Conservation (phyloP, 495 filamentous ascomycete genomes). For the Lasiosphaeriaceae sp. region DNA sequence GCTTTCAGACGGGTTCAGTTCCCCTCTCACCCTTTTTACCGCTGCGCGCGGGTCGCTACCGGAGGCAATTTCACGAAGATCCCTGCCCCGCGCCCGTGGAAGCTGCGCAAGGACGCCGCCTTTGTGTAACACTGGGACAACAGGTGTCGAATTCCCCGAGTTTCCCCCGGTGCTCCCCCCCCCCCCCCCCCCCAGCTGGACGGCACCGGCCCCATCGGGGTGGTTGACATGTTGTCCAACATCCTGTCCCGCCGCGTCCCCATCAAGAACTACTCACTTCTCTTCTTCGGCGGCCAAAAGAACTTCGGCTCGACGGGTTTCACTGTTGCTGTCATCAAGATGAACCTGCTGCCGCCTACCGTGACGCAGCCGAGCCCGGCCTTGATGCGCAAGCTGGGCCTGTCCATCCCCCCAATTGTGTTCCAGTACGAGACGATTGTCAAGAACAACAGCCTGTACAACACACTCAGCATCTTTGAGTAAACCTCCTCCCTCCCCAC, state of each 20-base stretch:
- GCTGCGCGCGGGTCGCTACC: too few species aligned
- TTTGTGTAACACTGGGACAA: too few species aligned
- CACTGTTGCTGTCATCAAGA: conserved; percentile 76
- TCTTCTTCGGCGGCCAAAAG: conserved; percentile 87
- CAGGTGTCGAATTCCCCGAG: too few species aligned
- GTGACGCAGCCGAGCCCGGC: conserved; percentile 53
- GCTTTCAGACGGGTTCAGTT: too few species aligned
- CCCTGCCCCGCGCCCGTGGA: too few species aligned
- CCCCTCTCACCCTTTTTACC: too few species aligned
- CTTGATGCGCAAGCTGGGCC: conserved; percentile 67
- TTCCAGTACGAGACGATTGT: conserved; percentile 76
- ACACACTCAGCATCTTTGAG: conserved; percentile 92
- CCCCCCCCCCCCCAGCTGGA: conserved; percentile 53
- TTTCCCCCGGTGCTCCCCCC: too few species aligned
- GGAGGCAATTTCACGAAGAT: too few species aligned
- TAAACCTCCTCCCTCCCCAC: neutral
- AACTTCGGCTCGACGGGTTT: conserved; percentile 84
- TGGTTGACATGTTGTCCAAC: conserved; percentile 86
- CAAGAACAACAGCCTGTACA: conserved; percentile 89
- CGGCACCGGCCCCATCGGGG: conserved; percentile 61
- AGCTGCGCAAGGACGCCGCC: too few species aligned
- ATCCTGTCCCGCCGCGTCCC: conserved; percentile 62
- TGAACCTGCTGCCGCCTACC: conserved; percentile 65
- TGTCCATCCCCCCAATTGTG: conserved; percentile 73
- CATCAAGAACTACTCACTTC: conserved; percentile 65